Evolutionary conservation across 1,284 basidiomycete species (phyloP).

Genomic region (Cryptococcus wingfieldii): DNA sequence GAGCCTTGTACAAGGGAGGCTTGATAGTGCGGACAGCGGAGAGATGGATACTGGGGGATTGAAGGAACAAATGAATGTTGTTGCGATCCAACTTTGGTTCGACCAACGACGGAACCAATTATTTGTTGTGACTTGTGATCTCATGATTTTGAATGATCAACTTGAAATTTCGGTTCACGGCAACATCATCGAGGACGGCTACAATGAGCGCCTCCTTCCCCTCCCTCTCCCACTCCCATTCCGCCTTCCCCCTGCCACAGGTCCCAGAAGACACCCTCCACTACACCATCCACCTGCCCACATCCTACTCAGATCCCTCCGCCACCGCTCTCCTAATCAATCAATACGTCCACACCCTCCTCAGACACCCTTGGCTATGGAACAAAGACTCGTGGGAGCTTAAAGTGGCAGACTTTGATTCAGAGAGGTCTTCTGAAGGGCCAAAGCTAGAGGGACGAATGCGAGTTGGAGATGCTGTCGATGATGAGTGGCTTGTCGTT

Average conservation of each 20-base stretch:
- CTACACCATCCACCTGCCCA: conserved; percentile 63
- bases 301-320: conserved; percentile 55
- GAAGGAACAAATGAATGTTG: too few species aligned
- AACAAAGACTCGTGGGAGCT: conserved; percentile 82
- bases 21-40: too few species aligned
- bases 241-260: conserved; percentile 42
- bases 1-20: too few species aligned
- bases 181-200: neutral
- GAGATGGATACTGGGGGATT: too few species aligned
- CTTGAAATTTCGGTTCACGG: neutral
- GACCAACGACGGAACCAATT: too few species aligned
- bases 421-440: neutral
- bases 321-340: conserved; percentile 67
- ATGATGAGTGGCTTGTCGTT: conserved; percentile 95
- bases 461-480: conserved; percentile 91
- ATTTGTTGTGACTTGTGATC: too few species aligned
- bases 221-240: conserved; percentile 11
- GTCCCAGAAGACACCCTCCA: conserved; percentile 82
- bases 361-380: conserved; percentile 69
- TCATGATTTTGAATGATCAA: too few species aligned
- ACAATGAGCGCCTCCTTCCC: conserved; percentile 15
- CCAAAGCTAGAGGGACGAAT: conserved; percentile 63
- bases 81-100: too few species aligned
- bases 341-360: conserved; percentile 56
- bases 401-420: conserved; percentile 52